phyloP scores from a whole-genome alignment of 2,329 filamentous ascomycete genomes.

The Pestalotiopsis sp. region DNA sequence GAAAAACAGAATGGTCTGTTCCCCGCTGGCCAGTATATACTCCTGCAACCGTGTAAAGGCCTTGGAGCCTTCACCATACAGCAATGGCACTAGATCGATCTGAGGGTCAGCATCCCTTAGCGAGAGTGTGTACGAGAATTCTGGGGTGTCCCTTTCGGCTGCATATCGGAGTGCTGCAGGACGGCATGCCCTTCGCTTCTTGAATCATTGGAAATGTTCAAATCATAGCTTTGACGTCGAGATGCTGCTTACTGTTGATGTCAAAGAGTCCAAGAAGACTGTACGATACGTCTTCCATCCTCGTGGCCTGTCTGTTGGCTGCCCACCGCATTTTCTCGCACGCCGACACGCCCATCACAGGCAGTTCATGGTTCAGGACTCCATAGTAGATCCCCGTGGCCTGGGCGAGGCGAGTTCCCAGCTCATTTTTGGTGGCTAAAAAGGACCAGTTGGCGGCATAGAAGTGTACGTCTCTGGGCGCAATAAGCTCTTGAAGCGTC shows the following conservation, averaged over 20 bases:
- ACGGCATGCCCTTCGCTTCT: no score
- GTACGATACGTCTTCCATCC: slow-evolving; percentile 16
- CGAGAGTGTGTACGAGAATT: no score
- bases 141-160: no score
- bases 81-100: not conserved
- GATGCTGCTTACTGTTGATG: not conserved
- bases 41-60: slow-evolving; percentile 16
- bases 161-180: no score
- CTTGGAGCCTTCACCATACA: slow-evolving; percentile 3
- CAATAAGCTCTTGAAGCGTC: slow-evolving; percentile 14
- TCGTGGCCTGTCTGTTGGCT: slow-evolving; percentile 16
- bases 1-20: not conserved
- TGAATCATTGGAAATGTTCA: not conserved
- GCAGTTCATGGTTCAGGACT: not conserved
- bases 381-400: not conserved
- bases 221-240: not conserved
- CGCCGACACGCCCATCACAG: slow-evolving; percentile 12
- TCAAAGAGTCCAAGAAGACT: slow-evolving; percentile 4
- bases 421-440: slow-evolving; percentile 4
- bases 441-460: slow-evolving; percentile 1
- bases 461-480: slow-evolving; percentile 10
- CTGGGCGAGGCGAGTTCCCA: not conserved
- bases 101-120: no score
- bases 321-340: slow-evolving; percentile 15
- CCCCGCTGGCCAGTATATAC: slow-evolving; percentile 9